Percentiles rank a stretch among this genome's conserved stretches.
Conservation (phyloP, 768 basidiomycete species). For the Imleria badia region DNA sequence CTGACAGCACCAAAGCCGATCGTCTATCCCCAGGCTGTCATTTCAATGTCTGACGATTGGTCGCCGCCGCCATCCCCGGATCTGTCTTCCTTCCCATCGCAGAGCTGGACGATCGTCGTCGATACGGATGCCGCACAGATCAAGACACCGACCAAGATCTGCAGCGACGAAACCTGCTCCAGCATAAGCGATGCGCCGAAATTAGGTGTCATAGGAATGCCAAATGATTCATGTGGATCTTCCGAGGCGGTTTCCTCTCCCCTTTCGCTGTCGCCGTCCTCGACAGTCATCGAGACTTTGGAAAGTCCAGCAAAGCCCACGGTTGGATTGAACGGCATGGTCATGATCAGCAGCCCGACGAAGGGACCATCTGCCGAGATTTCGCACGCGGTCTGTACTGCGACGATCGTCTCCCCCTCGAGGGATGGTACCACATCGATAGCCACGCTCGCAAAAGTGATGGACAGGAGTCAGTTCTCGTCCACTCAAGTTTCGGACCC, state of each 20-base stretch:
- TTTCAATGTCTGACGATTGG: not conserved
- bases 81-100: conserved; percentile 8
- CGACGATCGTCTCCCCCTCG: not conserved
- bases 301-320: not conserved
- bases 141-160: too few relatives aligned
- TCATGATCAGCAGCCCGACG: not conserved
- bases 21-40: not conserved
- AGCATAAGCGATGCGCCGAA: too few relatives aligned
- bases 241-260: not conserved
- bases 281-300: not conserved
- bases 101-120: not conserved
- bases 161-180: not conserved
- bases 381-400: not conserved
- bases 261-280: not conserved
- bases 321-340: not conserved
- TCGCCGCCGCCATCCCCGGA: not conserved
- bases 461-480: not conserved
- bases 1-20: not conserved
- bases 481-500: not conserved
- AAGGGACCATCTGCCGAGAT: not conserved
- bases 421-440: not conserved
- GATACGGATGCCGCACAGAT: too few relatives aligned
- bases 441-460: not conserved
- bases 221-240: not conserved
- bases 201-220: too few relatives aligned